Evolutionary conservation across 768 basidiomycete genomes (phyloP), one percentile per base, ranked within the genome.

Genomic region (Mycena capillaripes): DNA sequence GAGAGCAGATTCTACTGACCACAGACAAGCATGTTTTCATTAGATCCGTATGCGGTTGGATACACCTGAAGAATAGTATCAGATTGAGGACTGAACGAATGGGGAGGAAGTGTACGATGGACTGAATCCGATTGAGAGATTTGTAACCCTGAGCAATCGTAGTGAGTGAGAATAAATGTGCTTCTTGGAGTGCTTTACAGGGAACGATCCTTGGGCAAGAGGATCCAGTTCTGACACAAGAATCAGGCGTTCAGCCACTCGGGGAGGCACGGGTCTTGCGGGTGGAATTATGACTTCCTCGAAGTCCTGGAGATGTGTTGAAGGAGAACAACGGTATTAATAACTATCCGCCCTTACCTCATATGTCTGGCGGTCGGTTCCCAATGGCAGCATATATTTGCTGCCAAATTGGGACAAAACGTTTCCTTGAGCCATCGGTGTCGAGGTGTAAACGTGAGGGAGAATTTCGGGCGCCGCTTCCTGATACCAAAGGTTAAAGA

Each of bases 1-100:
- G 32, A 50, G 25, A 38, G 42, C 71, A 40, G 27, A 62, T 56
- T 42, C 55, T 36, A 82, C 88, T 72, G 77, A 95, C 95, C 96
- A 78, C 96, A 97, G 42, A 99, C 88, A 29, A 99, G 90, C 85
- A 99, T 89, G 79, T 99, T 99, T 82, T 98, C 98, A 75, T 98
- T 99, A 1, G 95, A 93, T n/a, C 89, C 86, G 81, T 97, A 98
- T 1, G 97, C 98, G 3, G 95, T 95, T 0, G 94, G 92, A 82
- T 93, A 98, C 23, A 75, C 74, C 74, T 74, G 48, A 9, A 14
- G 2, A 38, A 23, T 42, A 38, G 17, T 42, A 42, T 69, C 17
- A 61, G 40, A 30, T 61, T 27, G 5, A 16, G 8, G 3, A n/a
- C 17, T 2, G 38, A 29, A 19, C 4, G 12, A 63, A 30, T 36